Conservation (phyloP, 768 basidiomycete species). For the Lactarius indigo region DNA sequence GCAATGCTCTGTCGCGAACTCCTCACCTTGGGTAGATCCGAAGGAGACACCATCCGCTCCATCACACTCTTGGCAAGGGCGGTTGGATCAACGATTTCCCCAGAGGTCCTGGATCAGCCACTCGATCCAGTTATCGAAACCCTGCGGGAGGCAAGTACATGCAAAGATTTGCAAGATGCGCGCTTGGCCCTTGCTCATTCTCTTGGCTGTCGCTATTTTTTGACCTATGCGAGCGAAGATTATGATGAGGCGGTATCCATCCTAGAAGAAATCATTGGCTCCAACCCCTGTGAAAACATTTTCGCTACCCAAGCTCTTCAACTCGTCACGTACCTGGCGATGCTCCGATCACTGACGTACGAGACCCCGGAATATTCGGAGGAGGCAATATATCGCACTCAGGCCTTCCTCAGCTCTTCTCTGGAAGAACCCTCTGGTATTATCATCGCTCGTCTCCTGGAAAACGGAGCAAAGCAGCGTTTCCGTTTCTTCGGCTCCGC, state of each 20-base stretch:
- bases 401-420: not conserved
- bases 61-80: not conserved
- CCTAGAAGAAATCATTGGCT: not conserved
- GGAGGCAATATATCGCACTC: not conserved
- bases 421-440: no score
- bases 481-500: not conserved
- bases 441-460: not conserved
- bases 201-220: no score
- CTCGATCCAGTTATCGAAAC: not conserved
- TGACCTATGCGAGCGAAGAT: not conserved
- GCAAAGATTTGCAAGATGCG: no score
- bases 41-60: not conserved
- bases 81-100: accelerated
- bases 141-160: not conserved
- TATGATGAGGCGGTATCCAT: not conserved
- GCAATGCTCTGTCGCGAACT: not conserved
- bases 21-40: not conserved
- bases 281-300: not conserved
- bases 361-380: not conserved
- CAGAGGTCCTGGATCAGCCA: not conserved
- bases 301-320: no score
- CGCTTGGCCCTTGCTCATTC: no score
- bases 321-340: not conserved
- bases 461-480: not conserved
- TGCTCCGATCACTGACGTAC: not conserved